Base-by-base conservation (phyloP, 2,329 filamentous ascomycete species). In the Coniella lustricola region DNA sequence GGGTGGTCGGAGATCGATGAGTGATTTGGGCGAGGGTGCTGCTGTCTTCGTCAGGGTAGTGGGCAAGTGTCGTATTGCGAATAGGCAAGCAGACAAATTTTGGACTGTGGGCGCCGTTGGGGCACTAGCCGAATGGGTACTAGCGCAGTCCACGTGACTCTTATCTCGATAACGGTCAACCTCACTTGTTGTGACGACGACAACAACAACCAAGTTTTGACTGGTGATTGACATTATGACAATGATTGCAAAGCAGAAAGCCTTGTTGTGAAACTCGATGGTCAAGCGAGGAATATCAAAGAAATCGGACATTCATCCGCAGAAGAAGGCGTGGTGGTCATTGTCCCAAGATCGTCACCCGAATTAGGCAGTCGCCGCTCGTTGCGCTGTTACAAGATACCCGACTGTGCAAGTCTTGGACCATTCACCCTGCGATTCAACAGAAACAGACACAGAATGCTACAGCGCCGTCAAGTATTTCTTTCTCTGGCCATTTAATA, bases 81-180 rank as follows among this genome's bases (percentile, higher is more conserved):
- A 17, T 35, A 17, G 47, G 34, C 20, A 35, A 39, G 38, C 33
- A 49, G 50, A 49, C 32, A 39, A 52, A 50, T 50, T 52, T 52
- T 52, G 47, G 49, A 51, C 46, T 52, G 50, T 52, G 50, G 50
- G 44, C 46, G 31, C 29, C 34, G 32, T n/a, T n/a, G 32, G 16
- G 16, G 14, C 18, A 16, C 31, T 34, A 39, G 9, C 48, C 42
- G 10, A 4, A n/a, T 12, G 1, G 3, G 17, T 40, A 38, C 32
- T 45, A 51, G 49, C 21, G n/a, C 22, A 0, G 0, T 20, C 36
- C 50, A 52, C 50, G 50, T 52, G 50, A 52, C 49, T 17, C 50
- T 46, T 50, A 44, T 52, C 50, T 35, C 25, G 44, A 46, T 46
- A 46, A 46, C 25, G 10, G 21, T 20, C 16, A 21, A 40, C 36